phyloP scores from a whole-genome alignment of 805 yeast species.

The Myxozyma sirexii region DNA sequence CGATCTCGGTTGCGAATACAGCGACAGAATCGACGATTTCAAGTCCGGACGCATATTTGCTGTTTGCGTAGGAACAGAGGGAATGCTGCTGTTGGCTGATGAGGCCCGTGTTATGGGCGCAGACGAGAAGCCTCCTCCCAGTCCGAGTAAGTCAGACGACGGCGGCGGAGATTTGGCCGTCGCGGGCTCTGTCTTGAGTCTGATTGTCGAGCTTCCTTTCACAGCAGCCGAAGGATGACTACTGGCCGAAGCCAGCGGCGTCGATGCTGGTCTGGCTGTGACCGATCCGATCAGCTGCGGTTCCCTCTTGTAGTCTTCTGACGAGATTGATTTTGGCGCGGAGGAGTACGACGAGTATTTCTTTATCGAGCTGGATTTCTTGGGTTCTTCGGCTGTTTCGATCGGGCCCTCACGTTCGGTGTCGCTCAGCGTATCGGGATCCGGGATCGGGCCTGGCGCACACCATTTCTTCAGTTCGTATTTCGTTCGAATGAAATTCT shows the following conservation, averaged over 20 bases:
- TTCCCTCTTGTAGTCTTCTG: conserved; percentile 19
- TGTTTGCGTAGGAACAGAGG: conserved; percentile 33
- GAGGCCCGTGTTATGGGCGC: conserved; percentile 35
- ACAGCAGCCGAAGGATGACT: conserved; percentile 14
- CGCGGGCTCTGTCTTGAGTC: conserved; percentile 24
- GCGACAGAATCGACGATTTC: conserved; percentile 86
- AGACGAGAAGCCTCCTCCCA: conserved; percentile 18
- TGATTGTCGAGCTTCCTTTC: conserved; percentile 30
- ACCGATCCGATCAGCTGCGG: conserved; percentile 26
- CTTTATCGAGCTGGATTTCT: conserved; percentile 12
- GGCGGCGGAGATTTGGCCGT: conserved; percentile 8
- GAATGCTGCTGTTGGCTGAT: conserved; percentile 21
- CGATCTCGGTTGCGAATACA: conserved; percentile 69
- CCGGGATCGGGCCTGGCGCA: conserved; percentile 54
- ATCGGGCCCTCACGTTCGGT: conserved; percentile 23
- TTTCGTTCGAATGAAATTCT: conserved; percentile 87
- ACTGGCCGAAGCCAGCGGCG: conserved; percentile 13
- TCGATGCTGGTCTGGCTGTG: conserved; percentile 29
- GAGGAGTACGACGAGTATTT: conserved; percentile 18
- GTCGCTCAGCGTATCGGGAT: conserved; percentile 48
- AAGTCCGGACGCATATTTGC: conserved; percentile 68
- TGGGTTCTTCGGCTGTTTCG: conserved; percentile 5
- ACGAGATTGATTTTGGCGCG: conserved; percentile 24
- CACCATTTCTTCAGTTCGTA: conserved; percentile 92
- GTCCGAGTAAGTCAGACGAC: conserved; percentile 15